These are phyloP conservation scores for Pythium periplocum DNA, from an alignment of 352 stramenopile species.

Conservation along the genomic window DNA sequence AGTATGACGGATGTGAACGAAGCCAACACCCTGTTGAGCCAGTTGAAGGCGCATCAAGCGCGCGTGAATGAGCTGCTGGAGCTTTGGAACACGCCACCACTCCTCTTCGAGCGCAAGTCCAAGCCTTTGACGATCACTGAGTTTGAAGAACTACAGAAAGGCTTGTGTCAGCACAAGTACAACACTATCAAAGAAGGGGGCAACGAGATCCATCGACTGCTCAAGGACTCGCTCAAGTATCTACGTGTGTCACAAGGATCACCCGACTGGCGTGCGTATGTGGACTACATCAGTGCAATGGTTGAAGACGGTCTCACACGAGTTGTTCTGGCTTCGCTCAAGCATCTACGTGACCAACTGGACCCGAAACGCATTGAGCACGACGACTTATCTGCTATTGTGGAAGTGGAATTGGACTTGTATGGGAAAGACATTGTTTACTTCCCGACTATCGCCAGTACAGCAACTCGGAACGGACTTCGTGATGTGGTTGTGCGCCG, in stretches of 20 bases:
- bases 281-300: slow-evolving; percentile 90
- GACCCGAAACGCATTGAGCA: slow-evolving; percentile 78
- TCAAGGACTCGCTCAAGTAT: slow-evolving; percentile 89
- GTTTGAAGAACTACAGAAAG: slow-evolving; percentile 83
- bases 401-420: slow-evolving; percentile 91
- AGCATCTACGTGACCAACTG: slow-evolving; percentile 72
- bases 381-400: slow-evolving; percentile 77
- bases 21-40: slow-evolving; percentile 75
- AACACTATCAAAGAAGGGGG: slow-evolving; percentile 85
- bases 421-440: slow-evolving; percentile 83
- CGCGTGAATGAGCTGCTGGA: slow-evolving; percentile 75
- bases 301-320: slow-evolving; percentile 80
- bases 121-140: slow-evolving; percentile 80
- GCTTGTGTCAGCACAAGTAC: slow-evolving; percentile 75
- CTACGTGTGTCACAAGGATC: slow-evolving; percentile 87
- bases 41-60: slow-evolving; percentile 86
- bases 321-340: slow-evolving; percentile 70
- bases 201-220: slow-evolving; percentile 80
- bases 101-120: slow-evolving; percentile 84
- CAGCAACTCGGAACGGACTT: slow-evolving; percentile 31
- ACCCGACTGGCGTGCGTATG: slow-evolving; percentile 90
- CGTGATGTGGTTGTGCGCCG: slow-evolving; percentile 60
- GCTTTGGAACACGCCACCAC: slow-evolving; percentile 57
- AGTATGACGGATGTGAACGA: slow-evolving; percentile 88
- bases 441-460: slow-evolving; percentile 47